Base-by-base conservation (phyloP, 192 early-diverging fungal species). In the Coemansia sp. region DNA sequence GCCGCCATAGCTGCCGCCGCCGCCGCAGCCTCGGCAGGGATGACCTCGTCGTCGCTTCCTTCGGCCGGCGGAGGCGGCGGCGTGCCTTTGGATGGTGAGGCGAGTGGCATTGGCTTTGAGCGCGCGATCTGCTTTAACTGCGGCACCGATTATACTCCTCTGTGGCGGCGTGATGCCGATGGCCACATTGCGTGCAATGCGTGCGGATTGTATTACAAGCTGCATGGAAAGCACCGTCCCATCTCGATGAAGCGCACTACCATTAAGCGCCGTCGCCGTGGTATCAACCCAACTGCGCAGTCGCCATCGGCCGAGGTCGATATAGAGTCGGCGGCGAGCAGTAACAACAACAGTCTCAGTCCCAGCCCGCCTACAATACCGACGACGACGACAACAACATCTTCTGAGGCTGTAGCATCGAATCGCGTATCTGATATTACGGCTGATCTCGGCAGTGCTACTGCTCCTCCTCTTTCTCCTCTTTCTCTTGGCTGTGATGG, bases 171-270 rank as follows among this genome's bases (percentile, higher is more conserved):
- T 38, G 90, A 92, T 62, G 86, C 83, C 24, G 82, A 86, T 8
- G 91, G 91, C 64, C 87, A 91, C 14, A 74, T 89, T 35, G 87
- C 93, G 20, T 96, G 95, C 85, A 96, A 96, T 71, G 95, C 94
- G 25, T 97, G 95, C 72, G 96, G 96, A 6, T 78, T 97, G 40
- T 97, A 97, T 76, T 95, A 89, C 76, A 92, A 90, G 60, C 85
- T 95, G 57, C 94, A 96, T 64, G 85, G 84, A 74, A 78, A 84
- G 20, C 90, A 92, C 43, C 85, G 95, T 8, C 95, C 95, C n/a
- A 86, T 91, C 37, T 89, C 85, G 14, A 84, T 94, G 78, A 90
- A 92, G 71, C 83, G 89, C n/a, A 84, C 85, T 9, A 86, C 91
- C 19, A 91, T 93, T 70, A 88, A 90, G 70, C 83, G 93, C 4